Base-by-base conservation (phyloP, 2,329 filamentous ascomycete species). In the Aureobasidium melanogenum region DNA sequence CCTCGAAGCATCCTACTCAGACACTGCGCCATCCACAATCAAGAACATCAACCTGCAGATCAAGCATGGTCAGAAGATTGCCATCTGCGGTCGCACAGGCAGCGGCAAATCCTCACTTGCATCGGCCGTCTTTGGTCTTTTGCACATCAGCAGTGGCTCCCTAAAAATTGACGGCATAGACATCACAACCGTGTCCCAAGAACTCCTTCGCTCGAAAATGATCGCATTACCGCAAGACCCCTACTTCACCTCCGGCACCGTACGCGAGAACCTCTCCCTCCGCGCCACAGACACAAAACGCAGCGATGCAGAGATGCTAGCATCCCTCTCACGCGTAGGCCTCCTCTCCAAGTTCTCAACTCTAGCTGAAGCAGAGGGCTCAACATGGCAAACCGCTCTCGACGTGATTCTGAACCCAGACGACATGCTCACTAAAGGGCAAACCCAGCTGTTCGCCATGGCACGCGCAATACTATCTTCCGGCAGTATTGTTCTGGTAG, bases 71-170 rank as follows among this genome's bases (percentile, higher is more conserved):
- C 73, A 81, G 65, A 77, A 78, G 65, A 68, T 80, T n/a, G 72
- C 78, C 2, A 73, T 84, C 5, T 82, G 79, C 46, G 82, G 82
- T 1, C 75, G 82, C 2, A 84, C 78, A 26, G 81, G 79, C 32
- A 82, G 79, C 60, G 80, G 81, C 1, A 82, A 83, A 68, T 79
- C 76, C 0, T 80, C 79, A 0, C 69, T 83, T 0, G 71, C 82
- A 1, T 72, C 79, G 5, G 71, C 77, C 0, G 69, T 83, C 9
- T 73, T 83, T 55, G 75, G 79, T 12, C 76, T 84, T 66, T 65
- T 82, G 2, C 75, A 81, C 26, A 67, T 76, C 1, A 71, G 71
- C 1, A 64, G 70, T 0, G 80, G 79, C 10, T 70, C 63, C 6
- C 76, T 84, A 41, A 67, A 60, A 2, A 72, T 84, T 15, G 80